These are phyloP conservation scores for Nakazawaea ishiwadae DNA, from an alignment of 805 yeast species.

Conservation along the genomic window DNA sequence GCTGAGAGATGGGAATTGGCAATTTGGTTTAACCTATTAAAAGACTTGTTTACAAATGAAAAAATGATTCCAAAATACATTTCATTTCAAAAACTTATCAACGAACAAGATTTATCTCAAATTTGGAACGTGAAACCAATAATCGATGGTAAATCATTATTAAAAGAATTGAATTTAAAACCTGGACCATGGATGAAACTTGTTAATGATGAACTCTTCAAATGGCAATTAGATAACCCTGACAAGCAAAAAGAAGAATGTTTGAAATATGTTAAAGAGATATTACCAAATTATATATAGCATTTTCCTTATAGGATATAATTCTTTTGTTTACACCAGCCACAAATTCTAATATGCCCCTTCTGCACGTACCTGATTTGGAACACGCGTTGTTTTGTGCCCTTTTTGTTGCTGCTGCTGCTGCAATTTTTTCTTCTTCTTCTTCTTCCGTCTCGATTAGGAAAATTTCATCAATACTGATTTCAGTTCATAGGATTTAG, in stretches of 20 bases:
- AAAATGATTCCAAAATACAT: constrained; percentile 14
- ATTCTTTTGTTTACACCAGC: too few relatives aligned
- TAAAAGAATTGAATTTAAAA: constrained; percentile 44
- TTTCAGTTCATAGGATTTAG: too few relatives aligned
- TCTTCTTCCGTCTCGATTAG: too few relatives aligned
- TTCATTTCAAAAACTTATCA: constrained; percentile 25
- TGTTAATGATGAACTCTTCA: constrained; percentile 48
- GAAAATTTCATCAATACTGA: too few relatives aligned
- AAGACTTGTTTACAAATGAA: constrained; percentile 16
- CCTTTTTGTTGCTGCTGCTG: too few relatives aligned
- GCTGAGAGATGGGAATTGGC: constrained; percentile 45
- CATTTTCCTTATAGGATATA: too few relatives aligned
- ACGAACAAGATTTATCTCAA: constrained; percentile 7
- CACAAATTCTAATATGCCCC: too few relatives aligned
- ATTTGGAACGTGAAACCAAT: constrained; percentile 46
- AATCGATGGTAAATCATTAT: constrained; percentile 71
- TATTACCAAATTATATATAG: constrained; percentile 5
- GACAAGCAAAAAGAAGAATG: constrained; percentile 48
- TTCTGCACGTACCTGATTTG: too few relatives aligned
- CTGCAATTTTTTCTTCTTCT: too few relatives aligned
- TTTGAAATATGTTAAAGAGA: constrained; percentile 31
- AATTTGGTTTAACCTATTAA: constrained; percentile 28
- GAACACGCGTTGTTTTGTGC: too few relatives aligned
- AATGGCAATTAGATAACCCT: constrained; percentile 82
- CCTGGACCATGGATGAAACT: constrained; percentile 87